phyloP scores from a whole-genome alignment of 2,329 filamentous ascomycete species.

The Boeremia lycopersici region DNA sequence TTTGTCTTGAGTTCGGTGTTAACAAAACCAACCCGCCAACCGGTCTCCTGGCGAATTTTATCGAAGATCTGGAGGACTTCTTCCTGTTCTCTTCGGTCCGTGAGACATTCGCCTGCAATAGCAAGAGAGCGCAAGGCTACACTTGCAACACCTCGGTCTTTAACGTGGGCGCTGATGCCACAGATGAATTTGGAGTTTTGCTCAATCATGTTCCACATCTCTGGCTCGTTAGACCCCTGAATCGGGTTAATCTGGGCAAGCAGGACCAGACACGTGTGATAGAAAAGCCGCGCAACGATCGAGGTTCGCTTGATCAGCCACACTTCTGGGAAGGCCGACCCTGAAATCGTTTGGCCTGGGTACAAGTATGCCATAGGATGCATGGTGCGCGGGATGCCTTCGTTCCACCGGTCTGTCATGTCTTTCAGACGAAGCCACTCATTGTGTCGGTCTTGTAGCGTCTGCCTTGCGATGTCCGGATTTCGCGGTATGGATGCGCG shows the following conservation, averaged over 20 bases:
- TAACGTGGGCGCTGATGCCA: constrained; percentile 84
- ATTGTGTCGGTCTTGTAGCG: constrained; percentile 67
- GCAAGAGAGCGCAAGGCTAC: constrained; percentile 80
- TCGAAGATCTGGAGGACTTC: constrained; percentile 80
- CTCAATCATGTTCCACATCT: constrained; percentile 73
- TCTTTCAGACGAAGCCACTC: constrained; percentile 82
- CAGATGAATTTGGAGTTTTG: constrained; percentile 85
- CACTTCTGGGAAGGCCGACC: constrained; percentile 82
- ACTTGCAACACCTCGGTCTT: constrained; percentile 77
- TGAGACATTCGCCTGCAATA: constrained; percentile 76
- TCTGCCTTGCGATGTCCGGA: constrained; percentile 64
- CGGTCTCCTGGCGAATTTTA: constrained; percentile 75
- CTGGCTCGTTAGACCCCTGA: constrained; percentile 63
- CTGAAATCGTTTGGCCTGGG: constrained; percentile 68
- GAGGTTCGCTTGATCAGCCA: constrained; percentile 86
- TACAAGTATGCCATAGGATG: constrained; percentile 80
- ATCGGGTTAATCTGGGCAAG: constrained; percentile 80
- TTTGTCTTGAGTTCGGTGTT: constrained; percentile 72
- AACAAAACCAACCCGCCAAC: constrained; percentile 78
- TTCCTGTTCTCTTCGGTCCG: constrained; percentile 72
- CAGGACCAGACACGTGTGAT: constrained; percentile 83
- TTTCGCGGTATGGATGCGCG: constrained; percentile 70
- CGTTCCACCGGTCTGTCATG: constrained; percentile 85
- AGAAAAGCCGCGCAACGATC: constrained; percentile 82
- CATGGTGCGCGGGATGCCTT: constrained; percentile 81